Evolutionary conservation across 2,329 filamentous ascomycete species (phyloP).

Genomic region (Neopestalotiopsis rosae): DNA sequence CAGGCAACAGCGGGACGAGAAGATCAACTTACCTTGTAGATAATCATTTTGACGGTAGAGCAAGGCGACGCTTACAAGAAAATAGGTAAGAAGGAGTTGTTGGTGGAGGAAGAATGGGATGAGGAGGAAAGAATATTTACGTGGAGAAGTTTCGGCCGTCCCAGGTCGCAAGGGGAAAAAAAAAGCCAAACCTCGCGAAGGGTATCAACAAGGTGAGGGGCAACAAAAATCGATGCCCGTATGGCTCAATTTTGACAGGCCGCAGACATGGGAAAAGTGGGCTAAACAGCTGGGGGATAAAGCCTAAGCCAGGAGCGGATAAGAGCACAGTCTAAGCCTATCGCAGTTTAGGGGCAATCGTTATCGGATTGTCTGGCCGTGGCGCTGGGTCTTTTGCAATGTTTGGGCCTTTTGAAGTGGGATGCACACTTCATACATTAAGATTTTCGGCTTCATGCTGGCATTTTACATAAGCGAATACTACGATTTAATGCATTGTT

Average conservation of each 20-base stretch:
- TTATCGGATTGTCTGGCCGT: constrained; percentile 12
- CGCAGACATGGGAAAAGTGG: constrained; percentile 8
- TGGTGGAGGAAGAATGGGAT: not conserved
- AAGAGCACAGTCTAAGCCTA: not conserved
- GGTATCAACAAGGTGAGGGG: constrained; percentile 13
- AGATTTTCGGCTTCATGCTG: constrained; percentile 2
- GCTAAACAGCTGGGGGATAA: not conserved
- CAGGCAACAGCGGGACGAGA: not conserved
- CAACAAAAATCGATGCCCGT: constrained; percentile 14
- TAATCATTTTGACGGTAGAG: constrained; percentile 68
- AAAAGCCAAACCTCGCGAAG: constrained; percentile 6
- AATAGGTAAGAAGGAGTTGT: constrained; percentile 15
- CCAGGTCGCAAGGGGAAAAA: constrained; percentile 1
- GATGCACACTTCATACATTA: not conserved
- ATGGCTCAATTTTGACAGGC: constrained; percentile 15
- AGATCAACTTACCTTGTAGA: constrained; percentile 65
- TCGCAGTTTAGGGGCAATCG: not conserved
- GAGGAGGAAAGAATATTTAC: not conserved
- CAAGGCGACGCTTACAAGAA: constrained; percentile 17
- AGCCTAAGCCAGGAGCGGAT: not conserved
- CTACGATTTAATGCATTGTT: not conserved
- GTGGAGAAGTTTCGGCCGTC: constrained; percentile 7
- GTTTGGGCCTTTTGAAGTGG: not conserved
- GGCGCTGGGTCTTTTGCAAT: not conserved
- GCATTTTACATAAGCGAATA: not conserved